Conservation (phyloP, 768 basidiomycete species). For the Amanita pseudoporphyria region DNA sequence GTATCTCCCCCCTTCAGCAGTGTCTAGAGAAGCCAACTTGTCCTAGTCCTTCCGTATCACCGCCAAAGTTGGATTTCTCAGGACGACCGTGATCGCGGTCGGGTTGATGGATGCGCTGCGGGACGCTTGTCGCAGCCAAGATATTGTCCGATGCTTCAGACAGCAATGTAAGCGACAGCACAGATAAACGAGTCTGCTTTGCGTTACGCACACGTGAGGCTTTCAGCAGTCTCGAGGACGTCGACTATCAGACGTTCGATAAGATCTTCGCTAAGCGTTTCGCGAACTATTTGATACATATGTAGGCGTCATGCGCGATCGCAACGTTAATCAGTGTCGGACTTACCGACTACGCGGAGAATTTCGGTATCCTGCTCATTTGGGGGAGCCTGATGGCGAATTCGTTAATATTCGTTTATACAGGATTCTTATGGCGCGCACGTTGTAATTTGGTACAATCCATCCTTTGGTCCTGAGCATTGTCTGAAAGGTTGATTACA, state of each 20-base stretch:
- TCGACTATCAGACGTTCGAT: slow-evolving; percentile 42
- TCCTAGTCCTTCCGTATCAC: slow-evolving; percentile 13
- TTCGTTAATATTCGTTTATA: neutral
- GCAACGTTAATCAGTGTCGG: neutral
- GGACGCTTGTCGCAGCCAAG: slow-evolving; percentile 14
- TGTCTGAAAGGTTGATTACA: slow-evolving; percentile 15
- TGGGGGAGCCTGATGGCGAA: slow-evolving; percentile 30
- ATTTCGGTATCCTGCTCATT: slow-evolving; percentile 45
- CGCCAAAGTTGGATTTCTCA: slow-evolving; percentile 29
- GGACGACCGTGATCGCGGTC: slow-evolving; percentile 33
- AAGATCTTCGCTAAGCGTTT: slow-evolving; percentile 44
- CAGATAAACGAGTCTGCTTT: neutral
- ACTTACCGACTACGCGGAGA: slow-evolving; percentile 44
- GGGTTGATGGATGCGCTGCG: slow-evolving; percentile 21
- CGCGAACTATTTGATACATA: slow-evolving; percentile 31
- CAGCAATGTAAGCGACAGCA: neutral
- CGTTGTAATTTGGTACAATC: slow-evolving; percentile 54
- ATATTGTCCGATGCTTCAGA: slow-evolving; percentile 17
- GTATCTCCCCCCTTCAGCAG: slow-evolving; percentile 18
- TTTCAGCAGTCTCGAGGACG: slow-evolving; percentile 37
- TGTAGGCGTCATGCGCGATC: slow-evolving; percentile 12
- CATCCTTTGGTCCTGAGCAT: slow-evolving; percentile 43
- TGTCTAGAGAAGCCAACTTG: slow-evolving; percentile 30
- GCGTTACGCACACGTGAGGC: slow-evolving; percentile 31
- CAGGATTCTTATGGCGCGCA: slow-evolving; percentile 9